Conservation (phyloP, 495 filamentous ascomycete genomes). For the Tuber brumale region DNA sequence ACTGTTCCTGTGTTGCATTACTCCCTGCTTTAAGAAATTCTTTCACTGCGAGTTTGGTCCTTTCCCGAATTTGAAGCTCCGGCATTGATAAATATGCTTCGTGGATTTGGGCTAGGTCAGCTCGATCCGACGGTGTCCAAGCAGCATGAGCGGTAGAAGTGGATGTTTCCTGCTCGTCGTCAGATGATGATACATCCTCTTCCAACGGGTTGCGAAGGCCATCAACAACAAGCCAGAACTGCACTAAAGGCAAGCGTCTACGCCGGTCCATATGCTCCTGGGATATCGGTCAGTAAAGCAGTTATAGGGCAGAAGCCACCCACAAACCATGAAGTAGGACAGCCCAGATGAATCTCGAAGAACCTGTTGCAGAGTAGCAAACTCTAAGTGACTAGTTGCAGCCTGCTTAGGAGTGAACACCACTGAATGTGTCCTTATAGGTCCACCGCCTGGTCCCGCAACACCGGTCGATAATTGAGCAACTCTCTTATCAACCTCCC, state of each 20-base stretch:
- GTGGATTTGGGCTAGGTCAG: slow-evolving; percentile 81
- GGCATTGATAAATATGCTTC: slow-evolving; percentile 77
- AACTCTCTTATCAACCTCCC: slow-evolving; percentile 83
- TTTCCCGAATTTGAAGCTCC: slow-evolving; percentile 68
- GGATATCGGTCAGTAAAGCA: slow-evolving; percentile 6
- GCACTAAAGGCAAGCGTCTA: slow-evolving; percentile 76
- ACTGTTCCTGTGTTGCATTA: slow-evolving; percentile 69
- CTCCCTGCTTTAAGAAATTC: slow-evolving; percentile 71
- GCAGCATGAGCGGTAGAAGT: slow-evolving; percentile 55
- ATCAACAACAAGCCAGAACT: slow-evolving; percentile 98
- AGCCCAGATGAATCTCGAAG: slow-evolving; percentile 81
- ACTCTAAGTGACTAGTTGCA: slow-evolving; percentile 55
- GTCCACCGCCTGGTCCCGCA: slow-evolving; percentile 21
- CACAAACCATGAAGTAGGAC: slow-evolving; percentile 79
- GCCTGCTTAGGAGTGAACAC: slow-evolving; percentile 40
- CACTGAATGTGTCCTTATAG: slow-evolving; percentile 37
- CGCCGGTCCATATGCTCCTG: slow-evolving; percentile 92
- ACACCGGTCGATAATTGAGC: slow-evolving; percentile 64
- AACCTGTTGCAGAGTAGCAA: slow-evolving; percentile 69
- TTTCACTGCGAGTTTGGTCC: slow-evolving; percentile 61
- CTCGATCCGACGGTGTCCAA: slow-evolving; percentile 80
- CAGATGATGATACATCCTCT: slow-evolving; percentile 59
- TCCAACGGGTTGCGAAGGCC: slow-evolving; percentile 94
- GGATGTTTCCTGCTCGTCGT: slow-evolving; percentile 58
- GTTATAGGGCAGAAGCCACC: not conserved